phyloP scores from a whole-genome alignment of 2,329 filamentous ascomycete genomes.

The Fusarium marasasianum region DNA sequence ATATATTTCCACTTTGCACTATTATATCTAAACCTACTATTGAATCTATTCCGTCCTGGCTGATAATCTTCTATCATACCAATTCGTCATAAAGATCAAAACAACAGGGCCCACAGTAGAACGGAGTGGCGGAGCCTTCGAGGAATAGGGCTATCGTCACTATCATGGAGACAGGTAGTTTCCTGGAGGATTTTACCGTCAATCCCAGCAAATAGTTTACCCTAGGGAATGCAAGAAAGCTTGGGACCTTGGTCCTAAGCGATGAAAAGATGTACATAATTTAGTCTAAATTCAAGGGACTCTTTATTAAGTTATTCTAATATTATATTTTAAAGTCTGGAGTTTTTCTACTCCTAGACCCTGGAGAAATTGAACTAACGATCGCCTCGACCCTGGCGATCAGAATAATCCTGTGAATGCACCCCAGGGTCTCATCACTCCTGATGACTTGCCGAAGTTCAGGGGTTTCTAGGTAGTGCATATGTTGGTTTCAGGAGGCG shows the following conservation, averaged over 20 bases:
- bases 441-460: constrained; percentile 1
- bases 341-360: not conserved
- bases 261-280: not conserved
- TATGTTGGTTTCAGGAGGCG: constrained; percentile 26
- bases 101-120: not conserved
- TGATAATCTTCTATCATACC: not conserved
- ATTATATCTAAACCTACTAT: not conserved
- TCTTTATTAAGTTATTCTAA: not conserved
- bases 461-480: constrained; percentile 7
- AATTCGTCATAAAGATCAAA: not conserved
- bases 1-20: not conserved
- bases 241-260: not conserved
- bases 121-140: not conserved
- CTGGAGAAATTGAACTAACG: not conserved
- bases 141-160: not conserved
- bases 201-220: not conserved
- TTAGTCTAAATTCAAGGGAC: not conserved
- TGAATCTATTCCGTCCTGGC: not conserved
- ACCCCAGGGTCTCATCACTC: not conserved
- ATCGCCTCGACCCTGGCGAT: not conserved
- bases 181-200: not conserved
- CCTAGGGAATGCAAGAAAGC: not conserved
- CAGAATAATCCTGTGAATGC: not conserved
- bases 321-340: not conserved
- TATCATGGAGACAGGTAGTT: not conserved